Evolutionary conservation across 2,329 filamentous ascomycete species (phyloP).

Genomic region (Botrytis cinerea): DNA sequence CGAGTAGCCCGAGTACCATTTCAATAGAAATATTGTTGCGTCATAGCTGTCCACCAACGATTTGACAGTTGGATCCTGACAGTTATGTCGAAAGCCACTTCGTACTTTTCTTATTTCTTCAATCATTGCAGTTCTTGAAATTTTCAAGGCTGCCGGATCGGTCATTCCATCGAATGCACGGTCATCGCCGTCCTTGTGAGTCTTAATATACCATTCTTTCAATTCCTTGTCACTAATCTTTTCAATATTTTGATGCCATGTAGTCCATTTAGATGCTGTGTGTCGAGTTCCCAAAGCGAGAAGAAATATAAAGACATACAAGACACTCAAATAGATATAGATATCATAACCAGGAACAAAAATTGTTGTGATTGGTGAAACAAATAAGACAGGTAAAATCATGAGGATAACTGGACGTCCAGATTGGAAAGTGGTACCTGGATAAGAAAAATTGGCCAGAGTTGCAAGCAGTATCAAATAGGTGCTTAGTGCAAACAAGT

Average conservation of each 20-base stretch:
- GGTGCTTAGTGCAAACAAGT: constrained; percentile 57
- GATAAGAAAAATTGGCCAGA: constrained; percentile 51
- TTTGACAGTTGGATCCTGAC: constrained; percentile 27
- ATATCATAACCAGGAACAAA: constrained; percentile 54
- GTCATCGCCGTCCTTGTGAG: constrained; percentile 16
- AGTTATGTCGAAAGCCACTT: constrained; percentile 23
- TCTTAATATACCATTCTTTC: constrained; percentile 46
- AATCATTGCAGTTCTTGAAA: constrained; percentile 34
- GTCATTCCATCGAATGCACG: constrained; percentile 42
- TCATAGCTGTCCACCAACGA: constrained; percentile 50
- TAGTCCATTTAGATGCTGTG: constrained; percentile 58
- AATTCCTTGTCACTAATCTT: constrained; percentile 53
- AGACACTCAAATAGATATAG: constrained; percentile 55
- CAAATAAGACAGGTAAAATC: constrained; percentile 56
- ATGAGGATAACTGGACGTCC: constrained; percentile 53
- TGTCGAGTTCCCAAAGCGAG: constrained; percentile 54
- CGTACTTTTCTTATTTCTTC: constrained; percentile 42
- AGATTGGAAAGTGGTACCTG: constrained; percentile 52
- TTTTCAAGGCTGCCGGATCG: constrained; percentile 13
- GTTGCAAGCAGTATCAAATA: constrained; percentile 59
- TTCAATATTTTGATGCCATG: constrained; percentile 55
- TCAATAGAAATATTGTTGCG: constrained; percentile 43
- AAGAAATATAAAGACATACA: constrained; percentile 54
- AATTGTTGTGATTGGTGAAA: constrained; percentile 58
- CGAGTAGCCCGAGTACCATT: constrained; percentile 47